Evolutionary conservation across 1,284 basidiomycete genomes (phyloP).

Genomic region (Sporisorium scitamineum): DNA sequence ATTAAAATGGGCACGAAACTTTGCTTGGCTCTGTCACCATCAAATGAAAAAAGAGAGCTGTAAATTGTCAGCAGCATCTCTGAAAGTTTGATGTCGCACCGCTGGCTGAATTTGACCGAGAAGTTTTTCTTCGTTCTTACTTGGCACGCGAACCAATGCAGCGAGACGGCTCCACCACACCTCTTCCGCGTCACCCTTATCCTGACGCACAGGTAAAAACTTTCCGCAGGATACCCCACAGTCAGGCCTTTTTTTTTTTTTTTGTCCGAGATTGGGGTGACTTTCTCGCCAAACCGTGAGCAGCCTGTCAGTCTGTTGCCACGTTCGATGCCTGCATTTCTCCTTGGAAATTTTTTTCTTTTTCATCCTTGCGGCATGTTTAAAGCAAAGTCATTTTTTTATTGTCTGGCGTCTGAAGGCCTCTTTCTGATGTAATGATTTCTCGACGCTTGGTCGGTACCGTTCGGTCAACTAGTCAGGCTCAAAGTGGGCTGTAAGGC

Average conservation of each 20-base stretch:
- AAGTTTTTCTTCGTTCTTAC: background rate
- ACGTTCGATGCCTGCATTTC: background rate
- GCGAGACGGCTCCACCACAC: too few relatives aligned
- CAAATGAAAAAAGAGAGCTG: background rate
- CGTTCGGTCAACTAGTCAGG: background rate
- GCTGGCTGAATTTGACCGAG: background rate
- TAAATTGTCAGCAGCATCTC: background rate
- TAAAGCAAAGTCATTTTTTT: too few relatives aligned
- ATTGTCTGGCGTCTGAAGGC: too few relatives aligned
- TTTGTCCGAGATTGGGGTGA: background rate
- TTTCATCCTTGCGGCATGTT: background rate
- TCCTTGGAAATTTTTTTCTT: background rate
- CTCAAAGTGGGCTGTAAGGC: too few relatives aligned
- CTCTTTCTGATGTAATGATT: too few relatives aligned
- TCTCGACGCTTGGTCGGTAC: too few relatives aligned
- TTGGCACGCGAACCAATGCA: background rate
- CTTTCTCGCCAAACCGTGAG: background rate
- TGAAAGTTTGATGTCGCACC: background rate
- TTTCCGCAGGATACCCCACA: slow-evolving; percentile 4
- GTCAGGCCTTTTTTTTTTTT: background rate
- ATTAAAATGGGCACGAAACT: background rate
- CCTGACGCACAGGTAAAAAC: background rate
- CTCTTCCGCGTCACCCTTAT: background rate
- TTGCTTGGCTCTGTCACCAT: background rate
- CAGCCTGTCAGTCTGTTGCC: background rate